phyloP scores from a whole-genome alignment of 176 grass and related monocot genomes.

The Oryza coarctata region DNA sequence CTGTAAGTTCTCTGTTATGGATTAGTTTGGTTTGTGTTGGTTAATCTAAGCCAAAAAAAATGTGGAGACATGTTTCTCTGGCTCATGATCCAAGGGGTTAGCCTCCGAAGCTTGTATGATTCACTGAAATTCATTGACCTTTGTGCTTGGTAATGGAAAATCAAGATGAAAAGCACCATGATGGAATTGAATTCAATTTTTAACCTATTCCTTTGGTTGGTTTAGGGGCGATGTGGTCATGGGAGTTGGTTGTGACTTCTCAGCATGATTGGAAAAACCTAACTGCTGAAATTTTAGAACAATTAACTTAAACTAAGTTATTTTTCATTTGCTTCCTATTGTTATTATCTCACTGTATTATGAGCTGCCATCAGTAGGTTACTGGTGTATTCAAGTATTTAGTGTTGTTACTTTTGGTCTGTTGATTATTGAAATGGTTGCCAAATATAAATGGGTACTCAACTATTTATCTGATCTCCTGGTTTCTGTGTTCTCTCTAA shows the following conservation, averaged over 20 bases:
- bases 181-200: conserved; percentile 5
- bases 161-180: neutral
- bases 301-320: neutral
- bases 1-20: neutral
- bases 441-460: neutral
- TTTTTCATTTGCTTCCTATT: neutral
- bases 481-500: neutral
- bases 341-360: neutral
- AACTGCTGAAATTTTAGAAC: neutral
- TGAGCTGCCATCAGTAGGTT: neutral
- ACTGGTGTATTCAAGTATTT: neutral
- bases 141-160: conserved; percentile 11
- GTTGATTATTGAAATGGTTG: neutral
- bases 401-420: neutral
- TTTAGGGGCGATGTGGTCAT: neutral
- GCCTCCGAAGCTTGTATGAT: neutral
- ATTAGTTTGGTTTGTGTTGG: neutral
- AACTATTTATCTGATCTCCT: neutral
- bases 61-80: neutral
- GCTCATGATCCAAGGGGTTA: neutral
- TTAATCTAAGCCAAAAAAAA: neutral
- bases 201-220: neutral
- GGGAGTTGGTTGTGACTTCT: neutral
- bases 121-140: neutral
- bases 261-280: neutral